These are phyloP conservation scores for Jackrogersella minutella DNA, from an alignment of 495 filamentous ascomycete species.

Conservation along the genomic window DNA sequence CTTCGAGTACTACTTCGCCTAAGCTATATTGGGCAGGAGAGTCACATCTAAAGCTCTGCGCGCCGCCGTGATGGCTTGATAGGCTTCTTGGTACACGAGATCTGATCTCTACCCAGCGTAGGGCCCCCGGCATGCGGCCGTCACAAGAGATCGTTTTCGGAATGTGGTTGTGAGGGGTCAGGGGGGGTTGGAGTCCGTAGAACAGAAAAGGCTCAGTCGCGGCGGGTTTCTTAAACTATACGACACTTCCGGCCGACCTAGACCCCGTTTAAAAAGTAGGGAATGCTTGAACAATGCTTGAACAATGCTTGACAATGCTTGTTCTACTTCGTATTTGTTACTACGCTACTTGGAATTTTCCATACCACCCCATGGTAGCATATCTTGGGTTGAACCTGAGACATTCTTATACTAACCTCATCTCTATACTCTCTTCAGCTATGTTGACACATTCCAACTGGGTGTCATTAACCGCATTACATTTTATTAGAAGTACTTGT, in stretches of 20 bases:
- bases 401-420: neutral
- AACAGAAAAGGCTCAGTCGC: neutral
- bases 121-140: slow-evolving; percentile 9
- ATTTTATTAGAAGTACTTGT: neutral
- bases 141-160: slow-evolving; percentile 11
- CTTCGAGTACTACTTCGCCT: slow-evolving; percentile 21
- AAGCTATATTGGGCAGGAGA: slow-evolving; percentile 34
- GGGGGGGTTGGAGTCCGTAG: neutral
- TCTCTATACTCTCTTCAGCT: neutral
- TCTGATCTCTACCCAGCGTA: slow-evolving; percentile 31
- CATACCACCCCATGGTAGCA: neutral
- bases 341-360: neutral
- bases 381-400: neutral
- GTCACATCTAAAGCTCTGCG: slow-evolving; percentile 32
- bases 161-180: slow-evolving; percentile 28
- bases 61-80: slow-evolving; percentile 23
- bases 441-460: neutral
- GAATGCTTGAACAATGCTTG: too few species aligned
- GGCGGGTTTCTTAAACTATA: neutral
- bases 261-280: slow-evolving; percentile 6
- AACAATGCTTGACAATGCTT: too few species aligned
- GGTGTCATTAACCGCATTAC: neutral
- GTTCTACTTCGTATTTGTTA: slow-evolving; percentile 18
- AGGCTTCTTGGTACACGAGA: slow-evolving; percentile 35
- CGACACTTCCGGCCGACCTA: slow-evolving; percentile 7